phyloP scores from a whole-genome alignment of 2,329 filamentous ascomycete genomes.

The Aschersonia sp. region DNA sequence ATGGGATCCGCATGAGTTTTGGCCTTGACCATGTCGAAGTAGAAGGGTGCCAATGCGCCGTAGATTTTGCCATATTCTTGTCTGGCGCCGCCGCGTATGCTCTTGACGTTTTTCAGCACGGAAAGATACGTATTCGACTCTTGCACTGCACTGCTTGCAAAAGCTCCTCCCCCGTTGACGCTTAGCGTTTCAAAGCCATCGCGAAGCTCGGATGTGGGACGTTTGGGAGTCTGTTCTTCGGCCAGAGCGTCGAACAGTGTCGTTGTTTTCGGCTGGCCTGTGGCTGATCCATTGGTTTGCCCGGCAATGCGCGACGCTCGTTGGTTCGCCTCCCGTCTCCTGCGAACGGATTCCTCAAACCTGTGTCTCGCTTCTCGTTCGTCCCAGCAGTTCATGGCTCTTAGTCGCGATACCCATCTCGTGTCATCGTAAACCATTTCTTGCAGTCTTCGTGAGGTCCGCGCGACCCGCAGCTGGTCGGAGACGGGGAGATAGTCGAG shows the following conservation, averaged over 20 bases:
- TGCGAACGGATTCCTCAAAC: conserved; percentile 57
- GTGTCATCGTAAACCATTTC: conserved; percentile 99
- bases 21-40: conserved; percentile 62
- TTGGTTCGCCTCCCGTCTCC: conserved; percentile 39
- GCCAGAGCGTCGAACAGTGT: conserved; percentile 62
- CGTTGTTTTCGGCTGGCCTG: conserved; percentile 13
- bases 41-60: conserved; percentile 76
- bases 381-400: conserved; percentile 84
- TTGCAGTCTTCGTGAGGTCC: conserved; percentile 70
- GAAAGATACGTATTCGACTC: conserved; percentile 53
- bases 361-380: conserved; percentile 70
- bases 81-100: conserved; percentile 70
- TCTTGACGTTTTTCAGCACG: conserved; percentile 56
- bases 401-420: conserved; percentile 77
- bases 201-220: conserved; percentile 15
- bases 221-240: conserved; percentile 46
- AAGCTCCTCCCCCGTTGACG: conserved; percentile 21
- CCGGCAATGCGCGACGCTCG: conserved; percentile 9
- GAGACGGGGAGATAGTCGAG: conserved; percentile 77
- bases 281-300: conserved; percentile 7
- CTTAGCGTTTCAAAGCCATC: conserved; percentile 74
- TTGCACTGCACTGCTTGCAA: conserved; percentile 21
- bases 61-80: conserved; percentile 88
- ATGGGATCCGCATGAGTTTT: conserved; percentile 65
- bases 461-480: conserved; percentile 75